Evolutionary conservation across 2,329 filamentous ascomycete species (phyloP).

Genomic region (Pseudopithomyces chartarum): DNA sequence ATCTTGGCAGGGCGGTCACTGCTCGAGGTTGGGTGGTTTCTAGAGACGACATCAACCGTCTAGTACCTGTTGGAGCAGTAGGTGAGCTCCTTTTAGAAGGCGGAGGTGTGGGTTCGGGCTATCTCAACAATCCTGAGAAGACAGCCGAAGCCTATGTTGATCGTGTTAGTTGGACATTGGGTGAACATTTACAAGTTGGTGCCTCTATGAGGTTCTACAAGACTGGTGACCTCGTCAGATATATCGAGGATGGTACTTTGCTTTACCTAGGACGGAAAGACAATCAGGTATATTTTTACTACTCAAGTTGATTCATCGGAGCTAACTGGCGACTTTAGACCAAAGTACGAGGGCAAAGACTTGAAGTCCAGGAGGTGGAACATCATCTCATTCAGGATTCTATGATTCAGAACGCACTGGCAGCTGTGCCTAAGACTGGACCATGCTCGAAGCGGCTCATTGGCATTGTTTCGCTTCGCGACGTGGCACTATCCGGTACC

Average conservation of each 20-base stretch:
- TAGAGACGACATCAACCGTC: conserved; percentile 37
- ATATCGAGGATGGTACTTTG: conserved; percentile 42
- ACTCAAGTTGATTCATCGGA: too few species aligned
- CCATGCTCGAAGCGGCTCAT: conserved; percentile 40
- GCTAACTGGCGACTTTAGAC: conserved; percentile 22
- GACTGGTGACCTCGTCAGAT: conserved; percentile 45
- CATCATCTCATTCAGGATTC: conserved; percentile 45
- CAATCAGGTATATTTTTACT: conserved; percentile 20
- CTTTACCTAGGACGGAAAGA: conserved; percentile 32
- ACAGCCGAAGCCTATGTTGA: conserved; percentile 31
- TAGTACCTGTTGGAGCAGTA: conserved; percentile 46
- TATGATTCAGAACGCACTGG: conserved; percentile 34
- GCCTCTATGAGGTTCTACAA: conserved; percentile 32
- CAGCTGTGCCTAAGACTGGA: conserved; percentile 32
- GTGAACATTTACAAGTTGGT: conserved; percentile 3
- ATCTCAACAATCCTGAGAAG: conserved; percentile 39
- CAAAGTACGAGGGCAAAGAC: conserved; percentile 50
- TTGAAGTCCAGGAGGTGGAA: conserved; percentile 54
- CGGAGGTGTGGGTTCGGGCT: conserved; percentile 33
- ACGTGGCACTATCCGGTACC: conserved; percentile 14
- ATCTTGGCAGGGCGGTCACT: conserved; percentile 40
- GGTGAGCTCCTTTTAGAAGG: conserved; percentile 52
- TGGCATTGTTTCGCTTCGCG: conserved; percentile 31
- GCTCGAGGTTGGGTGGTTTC: conserved; percentile 46
- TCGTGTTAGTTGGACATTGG: conserved; percentile 26